A percentile compares a stretch with the other conserved stretches of the same genome.
These are phyloP conservation scores for Calonectria hongkongensis DNA, from an alignment of 2,329 filamentous ascomycete species.

Conservation along the genomic window DNA sequence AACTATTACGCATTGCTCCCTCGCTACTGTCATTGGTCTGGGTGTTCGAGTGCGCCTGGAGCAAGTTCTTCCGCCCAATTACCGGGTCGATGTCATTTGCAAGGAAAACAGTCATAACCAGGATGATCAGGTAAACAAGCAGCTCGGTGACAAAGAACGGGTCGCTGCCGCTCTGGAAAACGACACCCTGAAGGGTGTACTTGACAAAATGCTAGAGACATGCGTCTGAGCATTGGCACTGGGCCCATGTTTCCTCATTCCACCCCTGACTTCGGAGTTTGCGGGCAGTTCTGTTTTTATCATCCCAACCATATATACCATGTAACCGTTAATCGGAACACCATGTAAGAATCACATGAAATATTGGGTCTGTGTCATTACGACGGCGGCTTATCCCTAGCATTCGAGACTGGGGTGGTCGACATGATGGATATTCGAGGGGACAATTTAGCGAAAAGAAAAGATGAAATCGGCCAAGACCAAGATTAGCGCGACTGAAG, in stretches of 20 bases:
- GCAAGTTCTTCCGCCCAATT: constrained; percentile 92
- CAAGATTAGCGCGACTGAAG: constrained; percentile 47
- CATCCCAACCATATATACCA: constrained; percentile 21
- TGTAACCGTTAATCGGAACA: constrained; percentile 33
- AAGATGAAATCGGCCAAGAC: constrained; percentile 32
- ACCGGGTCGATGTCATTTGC: constrained; percentile 92
- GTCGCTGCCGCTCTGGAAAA: constrained; percentile 97
- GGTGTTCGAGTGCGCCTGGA: constrained; percentile 94
- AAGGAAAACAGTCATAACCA: constrained; percentile 98
- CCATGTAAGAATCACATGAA: constrained; percentile 34
- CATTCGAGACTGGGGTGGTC: not conserved
- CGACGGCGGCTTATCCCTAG: not conserved
- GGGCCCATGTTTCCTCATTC: constrained; percentile 2
- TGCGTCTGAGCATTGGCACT: constrained; percentile 73
- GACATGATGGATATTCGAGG: constrained; percentile 14
- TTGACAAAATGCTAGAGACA: constrained; percentile 95
- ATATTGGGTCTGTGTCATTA: constrained; percentile 6
- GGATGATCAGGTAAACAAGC: constrained; percentile 97
- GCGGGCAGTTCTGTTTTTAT: constrained; percentile 29
- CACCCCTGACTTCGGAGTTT: constrained; percentile 15
- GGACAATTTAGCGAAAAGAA: constrained; percentile 35
- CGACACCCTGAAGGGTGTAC: constrained; percentile 88
- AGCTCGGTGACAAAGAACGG: constrained; percentile 95
- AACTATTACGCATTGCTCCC: constrained; percentile 96
- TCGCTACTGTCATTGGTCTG: constrained; percentile 96